Evolutionary conservation across 176 grass and related monocot genomes (phyloP), one percentile per base, ranked within the genome.

Genomic region (Rhynchospora pubera): DNA sequence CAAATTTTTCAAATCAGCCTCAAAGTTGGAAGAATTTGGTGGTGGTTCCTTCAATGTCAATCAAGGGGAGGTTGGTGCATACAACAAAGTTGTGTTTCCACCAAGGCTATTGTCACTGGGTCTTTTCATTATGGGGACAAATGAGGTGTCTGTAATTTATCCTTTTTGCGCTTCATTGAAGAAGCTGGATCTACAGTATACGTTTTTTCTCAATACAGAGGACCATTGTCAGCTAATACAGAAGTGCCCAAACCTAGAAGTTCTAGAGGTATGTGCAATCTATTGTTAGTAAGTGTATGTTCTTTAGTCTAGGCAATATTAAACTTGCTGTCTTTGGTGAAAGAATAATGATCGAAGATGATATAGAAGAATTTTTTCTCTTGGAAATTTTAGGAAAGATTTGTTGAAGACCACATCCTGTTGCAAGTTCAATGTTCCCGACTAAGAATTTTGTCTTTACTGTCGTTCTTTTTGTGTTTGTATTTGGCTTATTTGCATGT

Each of bases 151-250:
- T 12, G 64, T 86, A 28, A 50, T 95, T 59, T 91, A 88, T 52
- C 92, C 87, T 39, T 82, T 94, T 82, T 92, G 85, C 79, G 61
- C 18, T 28, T 87, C 87, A 71, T 93, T 98, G 6, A 91, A 93
- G 87, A 98, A 91, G 78, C 89, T 98, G 57, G 92, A 93, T 80
- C 83, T 98, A 82, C 96, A 90, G 56, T 98, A 89, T 79, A 91
- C 87, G 84, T 86, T 88, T 77, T 86, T 88, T 77, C 96, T 98
- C 75, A 91, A 83, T 39, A 98, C 92, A 1, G 94, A 98, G 73
- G 95, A 94, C 84, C 90, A 90, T 66, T 93, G 89, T 84, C 92
- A 93, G 21, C 86, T 98, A 15, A 90, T 99, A 65, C 85, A 84
- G 83, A 91, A 85, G 66, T 95, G 90, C 81, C 92, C 92, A 0